These are phyloP conservation scores for Rhododendron molle DNA, from an alignment of 148 eudicot genomes.

Conservation along the genomic window DNA sequence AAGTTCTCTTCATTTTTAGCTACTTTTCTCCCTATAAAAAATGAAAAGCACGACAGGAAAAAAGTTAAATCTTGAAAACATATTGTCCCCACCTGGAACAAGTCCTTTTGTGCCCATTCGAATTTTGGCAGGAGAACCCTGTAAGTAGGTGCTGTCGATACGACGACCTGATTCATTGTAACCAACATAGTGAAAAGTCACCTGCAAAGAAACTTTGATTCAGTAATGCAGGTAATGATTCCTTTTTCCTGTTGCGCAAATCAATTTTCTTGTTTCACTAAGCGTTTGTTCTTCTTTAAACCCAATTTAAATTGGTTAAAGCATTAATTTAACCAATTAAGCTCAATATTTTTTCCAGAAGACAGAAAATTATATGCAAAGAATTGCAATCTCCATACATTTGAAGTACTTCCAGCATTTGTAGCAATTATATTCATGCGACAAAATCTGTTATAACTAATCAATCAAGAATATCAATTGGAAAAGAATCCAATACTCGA, in stretches of 20 bases:
- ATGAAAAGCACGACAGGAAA: background rate
- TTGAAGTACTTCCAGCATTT: background rate
- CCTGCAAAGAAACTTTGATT: conserved; percentile 35
- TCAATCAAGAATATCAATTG: background rate
- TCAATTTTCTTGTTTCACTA: background rate
- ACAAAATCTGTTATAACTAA: background rate
- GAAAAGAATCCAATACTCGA: background rate
- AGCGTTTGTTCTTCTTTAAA: background rate
- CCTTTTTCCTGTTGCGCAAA: background rate
- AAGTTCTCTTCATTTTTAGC: conserved; percentile 5
- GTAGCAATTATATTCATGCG: background rate
- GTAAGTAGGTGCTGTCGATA: conserved; percentile 90
- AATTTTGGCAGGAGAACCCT: conserved; percentile 88
- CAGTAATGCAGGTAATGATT: background rate
- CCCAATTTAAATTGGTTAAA: background rate
- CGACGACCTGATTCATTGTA: conserved; percentile 98
- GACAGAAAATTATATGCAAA: background rate
- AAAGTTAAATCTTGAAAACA: background rate
- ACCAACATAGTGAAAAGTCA: conserved; percentile 82
- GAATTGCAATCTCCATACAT: background rate
- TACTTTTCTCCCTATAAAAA: background rate
- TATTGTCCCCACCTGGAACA: conserved; percentile 60
- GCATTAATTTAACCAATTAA: background rate
- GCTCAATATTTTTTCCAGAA: background rate
- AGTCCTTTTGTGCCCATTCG: conserved; percentile 85